These are phyloP conservation scores for Betula pendula DNA, from an alignment of 306 rosid species.

Conservation along the genomic window DNA sequence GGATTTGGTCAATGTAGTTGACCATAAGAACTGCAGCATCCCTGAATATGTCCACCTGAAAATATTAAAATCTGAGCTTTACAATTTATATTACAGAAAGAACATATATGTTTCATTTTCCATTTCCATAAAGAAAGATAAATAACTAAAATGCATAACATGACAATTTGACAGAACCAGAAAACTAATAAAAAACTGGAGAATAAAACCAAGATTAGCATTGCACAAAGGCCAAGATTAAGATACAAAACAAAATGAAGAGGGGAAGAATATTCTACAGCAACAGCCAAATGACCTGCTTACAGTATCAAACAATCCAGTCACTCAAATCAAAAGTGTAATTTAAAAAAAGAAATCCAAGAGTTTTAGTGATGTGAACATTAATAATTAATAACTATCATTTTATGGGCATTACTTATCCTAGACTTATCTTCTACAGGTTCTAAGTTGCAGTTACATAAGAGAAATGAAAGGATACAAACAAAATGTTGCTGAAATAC, in stretches of 20 bases:
- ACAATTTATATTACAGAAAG: background rate
- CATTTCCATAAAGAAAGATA: background rate
- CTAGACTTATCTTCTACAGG: slow-evolving; percentile 9
- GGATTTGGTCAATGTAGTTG: slow-evolving; percentile 79
- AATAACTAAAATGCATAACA: background rate
- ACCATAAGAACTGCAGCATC: slow-evolving; percentile 92
- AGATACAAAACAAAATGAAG: background rate
- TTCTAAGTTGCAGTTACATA: background rate
- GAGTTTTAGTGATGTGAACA: background rate
- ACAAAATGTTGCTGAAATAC: slow-evolving; percentile 32
- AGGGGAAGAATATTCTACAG: background rate
- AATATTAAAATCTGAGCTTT: slow-evolving; percentile 1
- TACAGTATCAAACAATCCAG: background rate
- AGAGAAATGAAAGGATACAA: background rate
- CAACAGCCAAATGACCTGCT: background rate
- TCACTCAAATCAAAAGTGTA: background rate
- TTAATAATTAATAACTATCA: background rate
- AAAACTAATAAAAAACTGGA: background rate
- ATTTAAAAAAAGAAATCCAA: background rate
- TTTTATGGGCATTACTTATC: background rate
- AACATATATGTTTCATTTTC: background rate
- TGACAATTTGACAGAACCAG: background rate
- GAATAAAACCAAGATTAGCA: background rate
- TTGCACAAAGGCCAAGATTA: background rate
- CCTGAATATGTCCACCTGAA: slow-evolving; percentile 89